These are phyloP conservation scores for Penicillium glabrum DNA, from an alignment of 2,329 filamentous ascomycete genomes.

Conservation along the genomic window DNA sequence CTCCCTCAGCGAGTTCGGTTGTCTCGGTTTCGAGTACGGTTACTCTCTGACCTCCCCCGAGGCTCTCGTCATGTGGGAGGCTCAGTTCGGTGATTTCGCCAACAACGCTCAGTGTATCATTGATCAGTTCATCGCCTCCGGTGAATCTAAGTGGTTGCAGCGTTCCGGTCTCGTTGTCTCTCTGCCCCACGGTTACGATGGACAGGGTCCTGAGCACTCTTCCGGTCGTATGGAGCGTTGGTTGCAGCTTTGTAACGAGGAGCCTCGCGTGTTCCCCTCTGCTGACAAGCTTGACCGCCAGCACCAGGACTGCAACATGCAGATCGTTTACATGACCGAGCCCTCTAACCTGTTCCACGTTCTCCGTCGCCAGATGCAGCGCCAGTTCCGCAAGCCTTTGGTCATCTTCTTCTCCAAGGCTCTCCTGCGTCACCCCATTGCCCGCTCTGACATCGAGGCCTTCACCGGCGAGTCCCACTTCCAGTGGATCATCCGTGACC, in stretches of 20 bases:
- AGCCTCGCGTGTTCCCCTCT: constrained; percentile 87
- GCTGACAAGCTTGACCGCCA: constrained; percentile 89
- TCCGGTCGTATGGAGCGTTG: constrained; percentile 97
- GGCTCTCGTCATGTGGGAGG: constrained; percentile 98
- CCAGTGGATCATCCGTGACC: constrained; percentile 92
- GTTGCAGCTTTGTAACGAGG: constrained; percentile 95
- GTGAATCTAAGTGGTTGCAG: constrained; percentile 98
- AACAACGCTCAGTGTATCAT: constrained; percentile 99
- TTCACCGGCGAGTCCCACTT: constrained; percentile 92
- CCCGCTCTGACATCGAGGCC: constrained; percentile 85
- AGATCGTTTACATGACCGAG: constrained; percentile 95
- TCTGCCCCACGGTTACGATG: constrained; percentile 95
- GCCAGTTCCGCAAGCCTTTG: constrained; percentile 97
- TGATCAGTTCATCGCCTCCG: constrained; percentile 97
- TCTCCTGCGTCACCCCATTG: constrained; percentile 88
- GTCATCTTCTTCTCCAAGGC: constrained; percentile 99
- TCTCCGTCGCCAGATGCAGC: constrained; percentile 94
- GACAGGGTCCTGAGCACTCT: constrained; percentile 96
- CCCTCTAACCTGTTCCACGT: constrained; percentile 96
- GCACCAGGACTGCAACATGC: constrained; percentile 99
- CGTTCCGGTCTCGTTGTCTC: constrained; percentile 95
- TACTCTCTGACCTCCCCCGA: constrained; percentile 97
- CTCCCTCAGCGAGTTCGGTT: constrained; percentile 71
- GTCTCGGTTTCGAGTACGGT: constrained; percentile 95
- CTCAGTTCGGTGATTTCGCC: constrained; percentile 98